Conservation (phyloP, 1,284 basidiomycete genomes). For the Acaromyces ingoldii region DNA sequence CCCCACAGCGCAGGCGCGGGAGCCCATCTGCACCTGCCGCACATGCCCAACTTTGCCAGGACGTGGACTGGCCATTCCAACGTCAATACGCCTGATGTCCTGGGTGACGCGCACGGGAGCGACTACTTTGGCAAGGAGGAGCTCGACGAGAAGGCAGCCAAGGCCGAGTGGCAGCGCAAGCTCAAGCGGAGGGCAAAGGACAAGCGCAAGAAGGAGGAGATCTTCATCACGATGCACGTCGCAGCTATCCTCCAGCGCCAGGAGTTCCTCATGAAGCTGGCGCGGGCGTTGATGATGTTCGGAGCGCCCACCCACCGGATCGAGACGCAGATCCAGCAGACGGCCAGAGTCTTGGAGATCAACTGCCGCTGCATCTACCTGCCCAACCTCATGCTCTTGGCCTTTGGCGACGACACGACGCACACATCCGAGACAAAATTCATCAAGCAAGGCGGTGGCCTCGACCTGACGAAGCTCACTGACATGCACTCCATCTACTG, state of each 20-base stretch:
- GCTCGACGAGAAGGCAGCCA: slow-evolving; percentile 24
- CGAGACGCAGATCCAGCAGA: slow-evolving; percentile 78
- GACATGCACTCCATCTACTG: slow-evolving; percentile 75
- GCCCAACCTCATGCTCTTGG: slow-evolving; percentile 65
- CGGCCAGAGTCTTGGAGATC: slow-evolving; percentile 77
- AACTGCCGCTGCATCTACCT: slow-evolving; percentile 79
- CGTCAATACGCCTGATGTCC: slow-evolving; percentile 34
- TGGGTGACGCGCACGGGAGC: slow-evolving; percentile 10
- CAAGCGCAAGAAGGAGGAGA: slow-evolving; percentile 47
- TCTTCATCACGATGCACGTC: slow-evolving; percentile 74
- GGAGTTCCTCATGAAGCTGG: slow-evolving; percentile 82
- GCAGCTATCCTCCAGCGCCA: slow-evolving; percentile 80
- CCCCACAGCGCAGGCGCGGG: no score
- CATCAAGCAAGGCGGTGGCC: slow-evolving; percentile 49
- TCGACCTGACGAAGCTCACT: slow-evolving; percentile 53
- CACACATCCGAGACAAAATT: slow-evolving; percentile 77
- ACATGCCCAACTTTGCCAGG: slow-evolving; percentile 2
- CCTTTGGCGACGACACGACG: slow-evolving; percentile 67
- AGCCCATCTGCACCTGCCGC: slow-evolving; percentile 1
- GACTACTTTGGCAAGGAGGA: slow-evolving; percentile 38
- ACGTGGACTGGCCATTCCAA: slow-evolving; percentile 24
- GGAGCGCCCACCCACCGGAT: slow-evolving; percentile 84
- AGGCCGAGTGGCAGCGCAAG: slow-evolving; percentile 46
- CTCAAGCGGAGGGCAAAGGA: slow-evolving; percentile 40
- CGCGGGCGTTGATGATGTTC: slow-evolving; percentile 90